Percentiles rank a stretch among this genome's conserved stretches.
phyloP scores from a whole-genome alignment of 176 grass and related monocot species.

The Saccharum officinarum region DNA sequence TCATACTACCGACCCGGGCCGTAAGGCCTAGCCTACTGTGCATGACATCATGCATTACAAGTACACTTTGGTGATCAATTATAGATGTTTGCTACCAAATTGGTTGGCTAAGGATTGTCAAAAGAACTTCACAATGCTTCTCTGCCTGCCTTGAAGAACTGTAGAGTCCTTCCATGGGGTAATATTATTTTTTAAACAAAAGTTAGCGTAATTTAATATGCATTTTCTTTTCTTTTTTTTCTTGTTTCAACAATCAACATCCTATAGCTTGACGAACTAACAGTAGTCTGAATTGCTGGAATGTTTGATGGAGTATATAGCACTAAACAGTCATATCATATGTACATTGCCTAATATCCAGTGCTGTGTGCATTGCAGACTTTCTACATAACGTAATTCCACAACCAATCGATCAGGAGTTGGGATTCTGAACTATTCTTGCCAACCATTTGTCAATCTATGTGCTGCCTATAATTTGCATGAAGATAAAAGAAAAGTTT shows the following conservation, averaged over 20 bases:
- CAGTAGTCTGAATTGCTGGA: neutral
- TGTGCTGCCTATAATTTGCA: neutral
- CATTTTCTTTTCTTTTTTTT: neutral
- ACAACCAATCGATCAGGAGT: neutral
- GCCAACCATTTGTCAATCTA: neutral
- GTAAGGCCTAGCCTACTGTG: neutral
- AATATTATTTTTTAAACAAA: neutral
- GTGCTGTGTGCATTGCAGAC: neutral
- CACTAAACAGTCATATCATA: neutral
- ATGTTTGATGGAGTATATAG: neutral
- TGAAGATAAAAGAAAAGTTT: neutral
- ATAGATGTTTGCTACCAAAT: neutral
- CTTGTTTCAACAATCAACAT: neutral
- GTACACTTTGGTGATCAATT: neutral
- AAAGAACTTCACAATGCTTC: neutral
- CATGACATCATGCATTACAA: neutral
- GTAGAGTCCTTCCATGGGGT: neutral
- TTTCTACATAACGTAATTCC: slow-evolving; percentile 4
- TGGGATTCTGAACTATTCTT: neutral
- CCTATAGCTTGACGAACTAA: neutral
- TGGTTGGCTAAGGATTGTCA: neutral
- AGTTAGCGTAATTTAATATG: neutral
- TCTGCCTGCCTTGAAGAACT: neutral
- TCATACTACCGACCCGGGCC: neutral
- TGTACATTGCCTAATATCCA: neutral